These are phyloP conservation scores for Bolboschoenoplectus hybrid DNA, from an alignment of 202 grass and related monocot species.

Conservation along the genomic window DNA sequence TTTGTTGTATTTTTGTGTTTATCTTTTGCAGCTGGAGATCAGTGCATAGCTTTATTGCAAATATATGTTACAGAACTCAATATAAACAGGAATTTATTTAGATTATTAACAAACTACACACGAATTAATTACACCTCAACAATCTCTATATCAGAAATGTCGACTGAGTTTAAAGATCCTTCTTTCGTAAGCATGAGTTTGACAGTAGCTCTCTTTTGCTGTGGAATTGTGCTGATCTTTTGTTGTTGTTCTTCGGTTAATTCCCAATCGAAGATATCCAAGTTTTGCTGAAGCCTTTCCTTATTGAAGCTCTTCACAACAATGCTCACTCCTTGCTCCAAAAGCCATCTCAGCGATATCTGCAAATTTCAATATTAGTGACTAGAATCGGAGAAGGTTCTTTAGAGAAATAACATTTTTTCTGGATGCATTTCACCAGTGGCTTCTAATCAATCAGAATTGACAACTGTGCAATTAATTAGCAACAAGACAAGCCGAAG, in stretches of 20 bases:
- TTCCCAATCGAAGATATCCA: conserved; percentile 54
- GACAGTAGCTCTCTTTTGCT: conserved; percentile 40
- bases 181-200: conserved; percentile 37
- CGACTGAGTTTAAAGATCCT: conserved; percentile 43
- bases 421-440: not conserved
- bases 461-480: not conserved
- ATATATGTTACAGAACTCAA: not conserved
- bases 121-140: conserved; percentile 37
- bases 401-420: not conserved
- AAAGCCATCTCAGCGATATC: conserved; percentile 63
- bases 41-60: not conserved
- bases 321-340: conserved; percentile 58
- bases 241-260: conserved; percentile 49
- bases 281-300: conserved; percentile 51
- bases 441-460: not conserved
- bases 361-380: conserved; percentile 24
- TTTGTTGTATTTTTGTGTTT: not conserved
- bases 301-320: conserved; percentile 53
- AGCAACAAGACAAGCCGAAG: not conserved
- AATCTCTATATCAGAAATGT: conserved; percentile 50
- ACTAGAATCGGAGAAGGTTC: not conserved
- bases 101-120: not conserved
- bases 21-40: not conserved
- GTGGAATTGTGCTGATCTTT: conserved; percentile 52
- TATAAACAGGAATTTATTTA: not conserved